Evolutionary conservation across 495 filamentous ascomycete genomes (phyloP).

Genomic region (Neurospora sp.): DNA sequence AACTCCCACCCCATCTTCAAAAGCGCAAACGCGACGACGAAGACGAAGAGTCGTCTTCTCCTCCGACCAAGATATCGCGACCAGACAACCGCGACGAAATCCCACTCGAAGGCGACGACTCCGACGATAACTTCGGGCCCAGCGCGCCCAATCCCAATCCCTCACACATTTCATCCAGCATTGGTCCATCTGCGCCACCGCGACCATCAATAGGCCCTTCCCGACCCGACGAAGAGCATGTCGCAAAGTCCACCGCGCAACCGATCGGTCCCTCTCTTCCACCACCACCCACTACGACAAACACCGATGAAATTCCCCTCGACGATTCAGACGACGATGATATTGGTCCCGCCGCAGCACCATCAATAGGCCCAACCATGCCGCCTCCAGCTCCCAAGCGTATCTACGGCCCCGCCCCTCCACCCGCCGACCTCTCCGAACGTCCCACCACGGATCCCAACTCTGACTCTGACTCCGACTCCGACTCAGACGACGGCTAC

Average conservation of each 20-base stretch:
- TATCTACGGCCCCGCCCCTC: conserved; percentile 33
- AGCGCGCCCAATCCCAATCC: conserved; percentile 8
- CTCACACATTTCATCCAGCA: not conserved
- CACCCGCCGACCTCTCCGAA: conserved; percentile 31
- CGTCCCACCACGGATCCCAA: conserved; percentile 27
- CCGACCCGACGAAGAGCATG: not conserved
- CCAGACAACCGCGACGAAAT: conserved; percentile 30
- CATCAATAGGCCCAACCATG: conserved; percentile 8
- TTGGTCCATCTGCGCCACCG: not conserved
- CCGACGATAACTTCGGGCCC: conserved; percentile 29
- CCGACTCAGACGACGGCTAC: conserved; percentile 38
- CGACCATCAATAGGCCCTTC: conserved; percentile 10
- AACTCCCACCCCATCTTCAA: conserved; percentile 39
- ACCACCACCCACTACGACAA: conserved; percentile 9
- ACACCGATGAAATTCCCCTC: conserved; percentile 22
- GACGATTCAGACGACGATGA: conserved; percentile 12
- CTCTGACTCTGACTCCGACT: conserved; percentile 20
- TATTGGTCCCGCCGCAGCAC: conserved; percentile 10
- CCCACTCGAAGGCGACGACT: conserved; percentile 18
- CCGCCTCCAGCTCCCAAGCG: conserved; percentile 16
- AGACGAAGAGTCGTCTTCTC: conserved; percentile 25
- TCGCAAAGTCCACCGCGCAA: not conserved
- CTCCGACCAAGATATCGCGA: conserved; percentile 28
- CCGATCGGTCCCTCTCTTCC: conserved; percentile 18
- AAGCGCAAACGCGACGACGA: conserved; percentile 43